Evolutionary conservation across 192 early-diverging fungal species (phyloP), one percentile per base, ranked within the genome.

Genomic region (Blastocladiella britannica): DNA sequence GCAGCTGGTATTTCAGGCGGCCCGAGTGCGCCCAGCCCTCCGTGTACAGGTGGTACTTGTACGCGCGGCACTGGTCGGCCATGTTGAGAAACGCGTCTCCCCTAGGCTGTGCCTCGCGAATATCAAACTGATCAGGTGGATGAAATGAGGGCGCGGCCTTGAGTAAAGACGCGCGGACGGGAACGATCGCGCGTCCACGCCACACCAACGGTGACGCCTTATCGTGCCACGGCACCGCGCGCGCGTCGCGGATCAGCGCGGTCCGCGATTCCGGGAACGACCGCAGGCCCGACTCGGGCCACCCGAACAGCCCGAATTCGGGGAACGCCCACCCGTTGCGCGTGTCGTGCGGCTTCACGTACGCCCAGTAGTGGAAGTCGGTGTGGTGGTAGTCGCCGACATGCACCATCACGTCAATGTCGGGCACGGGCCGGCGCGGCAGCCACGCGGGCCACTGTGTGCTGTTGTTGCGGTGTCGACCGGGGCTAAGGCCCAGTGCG

Each of bases 361-460:
- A 20, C 12, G 1, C 4, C 15, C 37, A 47, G 37, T 47, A 47
- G n/a, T 47, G 37, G 37, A 20, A 47, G n/a, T 47, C 37, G 15
- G 37, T 47, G n/a, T 47, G 37, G 37, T 47, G 37, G 37, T 47
- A 47, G 37, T 47, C 37, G 15, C 37, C 37, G 37, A 47, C 37
- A 20, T 47, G 37, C 37, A 47, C 2, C 37, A 47, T 47, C 37
- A 47, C 37, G 7, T 47, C 37, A 37, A 47, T 47, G 37, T 47
- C 37, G 15, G 37, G 37, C 15, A 47, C 12, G 2, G 15, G 15
- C 15, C 37, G 37, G 15, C 37, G 37, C 37, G 37, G 37, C n/a
- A n/a, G n/a, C n/a, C n/a, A n/a, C n/a, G n/a, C n/a, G n/a, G n/a
- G n/a, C n/a, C n/a, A n/a, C n/a, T n/a, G n/a, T n/a, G n/a, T n/a